phyloP scores from a whole-genome alignment of 2,329 filamentous ascomycete species.

The Talaromyces sp. region DNA sequence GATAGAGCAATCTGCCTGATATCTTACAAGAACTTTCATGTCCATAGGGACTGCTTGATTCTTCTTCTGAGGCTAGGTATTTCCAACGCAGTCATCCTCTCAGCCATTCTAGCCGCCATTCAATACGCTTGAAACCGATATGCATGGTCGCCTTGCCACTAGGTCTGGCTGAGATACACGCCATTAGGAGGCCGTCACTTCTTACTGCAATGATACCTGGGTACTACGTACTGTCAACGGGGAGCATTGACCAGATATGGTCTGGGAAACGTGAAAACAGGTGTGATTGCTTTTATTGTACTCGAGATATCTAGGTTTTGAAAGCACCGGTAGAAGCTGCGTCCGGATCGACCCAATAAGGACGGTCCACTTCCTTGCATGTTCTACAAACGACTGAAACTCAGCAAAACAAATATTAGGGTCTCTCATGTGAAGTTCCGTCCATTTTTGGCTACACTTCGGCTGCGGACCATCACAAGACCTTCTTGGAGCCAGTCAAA shows the following conservation, averaged over 20 bases:
- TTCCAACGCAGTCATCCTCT: not conserved
- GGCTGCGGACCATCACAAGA: not conserved
- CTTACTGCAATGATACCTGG: not conserved
- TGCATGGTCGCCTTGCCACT: not conserved
- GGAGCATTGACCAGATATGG: not conserved
- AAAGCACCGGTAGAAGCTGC: not conserved
- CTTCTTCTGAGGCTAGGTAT: not conserved
- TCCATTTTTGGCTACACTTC: not conserved
- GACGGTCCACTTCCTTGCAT: not conserved
- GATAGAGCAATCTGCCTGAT: not conserved
- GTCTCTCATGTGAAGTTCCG: not conserved
- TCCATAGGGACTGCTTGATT: not conserved
- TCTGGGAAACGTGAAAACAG: not conserved
- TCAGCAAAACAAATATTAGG: not conserved
- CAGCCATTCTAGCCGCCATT: not conserved
- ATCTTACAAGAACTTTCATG: not conserved
- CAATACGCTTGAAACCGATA: not conserved
- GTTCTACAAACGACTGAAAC: not conserved
- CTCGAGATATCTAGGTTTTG: not conserved
- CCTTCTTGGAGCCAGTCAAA: not conserved
- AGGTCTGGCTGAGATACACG: not conserved
- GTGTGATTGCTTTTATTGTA: not conserved
- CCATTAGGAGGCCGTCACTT: not conserved
- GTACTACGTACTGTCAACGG: not conserved
- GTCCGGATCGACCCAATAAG: not conserved